phyloP scores from a whole-genome alignment of 371 early-diverging fungal species.

The Rhizopus sp. region DNA sequence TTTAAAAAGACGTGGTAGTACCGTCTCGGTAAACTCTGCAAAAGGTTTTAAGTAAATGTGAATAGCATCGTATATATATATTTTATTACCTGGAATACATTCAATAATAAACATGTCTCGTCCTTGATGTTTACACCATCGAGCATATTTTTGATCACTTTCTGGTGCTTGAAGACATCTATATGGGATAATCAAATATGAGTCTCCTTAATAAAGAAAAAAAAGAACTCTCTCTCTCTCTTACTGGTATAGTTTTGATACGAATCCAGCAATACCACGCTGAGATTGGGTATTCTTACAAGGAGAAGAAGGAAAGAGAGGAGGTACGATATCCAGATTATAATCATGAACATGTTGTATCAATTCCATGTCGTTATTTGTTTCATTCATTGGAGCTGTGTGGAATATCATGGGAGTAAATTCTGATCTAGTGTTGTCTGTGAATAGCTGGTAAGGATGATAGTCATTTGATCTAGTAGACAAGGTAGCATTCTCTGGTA shows the following conservation, averaged over 20 bases:
- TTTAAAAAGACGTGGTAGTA: conserved; percentile 52
- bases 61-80: not conserved
- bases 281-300: conserved; percentile 21
- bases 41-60: conserved; percentile 2
- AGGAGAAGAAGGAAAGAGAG: not conserved
- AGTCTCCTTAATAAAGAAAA: too few species aligned
- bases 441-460: conserved; percentile 1
- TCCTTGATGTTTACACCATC: conserved; percentile 48
- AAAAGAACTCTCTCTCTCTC: not conserved
- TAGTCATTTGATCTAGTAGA: not conserved
- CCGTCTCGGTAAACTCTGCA: conserved; percentile 52
- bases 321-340: not conserved
- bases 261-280: conserved; percentile 52
- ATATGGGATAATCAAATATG: not conserved
- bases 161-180: conserved; percentile 45
- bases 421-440: not conserved
- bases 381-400: not conserved
- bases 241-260: conserved; percentile 53
- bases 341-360: too few species aligned
- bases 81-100: conserved; percentile 41
- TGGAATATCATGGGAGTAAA: not conserved
- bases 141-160: conserved; percentile 40
- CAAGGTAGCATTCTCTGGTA: conserved; percentile 1
- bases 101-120: conserved; percentile 56
- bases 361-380: not conserved